These are phyloP conservation scores for Solanum bulbocastanum DNA, from an alignment of 257 asterid species.

Conservation along the genomic window DNA sequence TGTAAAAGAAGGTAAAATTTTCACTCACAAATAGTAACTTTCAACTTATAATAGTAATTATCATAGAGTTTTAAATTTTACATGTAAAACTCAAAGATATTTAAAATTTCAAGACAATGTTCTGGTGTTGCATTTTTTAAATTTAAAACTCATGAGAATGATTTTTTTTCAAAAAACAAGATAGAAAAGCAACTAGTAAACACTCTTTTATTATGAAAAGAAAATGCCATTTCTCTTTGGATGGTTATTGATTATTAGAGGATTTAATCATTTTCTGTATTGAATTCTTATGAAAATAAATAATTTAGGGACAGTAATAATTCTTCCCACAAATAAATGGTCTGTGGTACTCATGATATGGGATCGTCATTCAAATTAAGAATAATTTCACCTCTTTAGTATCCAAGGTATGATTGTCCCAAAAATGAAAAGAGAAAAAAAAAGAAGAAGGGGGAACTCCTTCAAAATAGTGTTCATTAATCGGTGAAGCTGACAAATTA, in stretches of 20 bases:
- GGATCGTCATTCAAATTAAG: not conserved
- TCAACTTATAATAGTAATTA: not conserved
- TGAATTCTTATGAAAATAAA: not conserved
- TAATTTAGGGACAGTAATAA: not conserved
- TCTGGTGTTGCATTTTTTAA: not conserved
- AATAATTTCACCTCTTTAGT: not conserved
- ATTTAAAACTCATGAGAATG: not conserved
- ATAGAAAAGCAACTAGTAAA: not conserved
- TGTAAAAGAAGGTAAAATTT: not conserved
- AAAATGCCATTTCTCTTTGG: not conserved
- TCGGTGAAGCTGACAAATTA: not conserved
- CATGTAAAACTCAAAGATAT: not conserved
- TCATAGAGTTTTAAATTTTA: not conserved
- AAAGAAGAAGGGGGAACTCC: rapidly evolving
- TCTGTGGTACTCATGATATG: not conserved
- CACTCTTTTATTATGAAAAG: not conserved
- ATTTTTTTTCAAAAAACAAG: not conserved
- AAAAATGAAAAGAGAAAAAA: not conserved
- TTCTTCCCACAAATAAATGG: not conserved
- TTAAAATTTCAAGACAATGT: not conserved
- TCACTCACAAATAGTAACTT: not conserved
- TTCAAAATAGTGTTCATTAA: not conserved
- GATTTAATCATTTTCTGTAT: not conserved
- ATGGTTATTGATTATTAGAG: not conserved
- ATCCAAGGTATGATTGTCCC: not conserved